These are phyloP conservation scores for Lanmaoa rubissima DNA, from an alignment of 768 basidiomycete genomes.

Conservation along the genomic window DNA sequence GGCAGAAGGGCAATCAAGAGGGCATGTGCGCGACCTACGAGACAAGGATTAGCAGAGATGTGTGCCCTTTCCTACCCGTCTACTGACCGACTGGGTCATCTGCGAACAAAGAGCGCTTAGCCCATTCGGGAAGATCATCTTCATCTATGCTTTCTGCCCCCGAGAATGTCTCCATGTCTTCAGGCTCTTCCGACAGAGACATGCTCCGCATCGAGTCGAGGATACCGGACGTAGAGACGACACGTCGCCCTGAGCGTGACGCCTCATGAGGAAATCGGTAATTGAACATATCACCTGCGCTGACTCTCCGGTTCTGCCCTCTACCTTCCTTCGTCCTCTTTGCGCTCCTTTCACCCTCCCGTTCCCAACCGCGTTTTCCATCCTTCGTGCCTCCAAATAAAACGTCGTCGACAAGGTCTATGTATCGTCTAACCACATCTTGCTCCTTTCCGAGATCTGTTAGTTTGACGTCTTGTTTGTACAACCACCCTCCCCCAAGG, in stretches of 20 bases:
- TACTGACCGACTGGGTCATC: constrained; percentile 59
- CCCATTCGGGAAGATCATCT: constrained; percentile 77
- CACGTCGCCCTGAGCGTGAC: constrained; percentile 38
- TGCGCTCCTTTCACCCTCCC: constrained; percentile 43
- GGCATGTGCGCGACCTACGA: constrained; percentile 61
- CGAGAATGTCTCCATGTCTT: constrained; percentile 46
- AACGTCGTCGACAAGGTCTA: constrained; percentile 78
- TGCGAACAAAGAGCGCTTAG: constrained; percentile 53
- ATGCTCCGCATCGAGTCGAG: constrained; percentile 51
- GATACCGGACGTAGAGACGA: constrained; percentile 57
- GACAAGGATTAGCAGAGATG: constrained; percentile 1
- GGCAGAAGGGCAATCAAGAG: constrained; percentile 64
- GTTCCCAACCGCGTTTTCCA: constrained; percentile 47
- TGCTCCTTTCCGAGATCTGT: constrained; percentile 57
- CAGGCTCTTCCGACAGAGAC: constrained; percentile 55
- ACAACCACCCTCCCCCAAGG: constrained; percentile 80
- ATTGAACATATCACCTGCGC: constrained; percentile 31
- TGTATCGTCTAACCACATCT: constrained; percentile 54
- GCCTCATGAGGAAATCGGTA: constrained; percentile 22
- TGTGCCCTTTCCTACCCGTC: constrained; percentile 1
- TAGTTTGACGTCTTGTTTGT: constrained; percentile 61
- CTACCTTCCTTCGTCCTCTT: constrained; percentile 42
- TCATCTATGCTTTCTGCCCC: constrained; percentile 53
- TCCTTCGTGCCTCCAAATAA: constrained; percentile 63
- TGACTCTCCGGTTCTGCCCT: constrained; percentile 35